Percentiles rank a stretch among this genome's conserved stretches.
Evolutionary conservation across 345 rosid genomes (phyloP).

Genomic region (Gossypium australe): DNA sequence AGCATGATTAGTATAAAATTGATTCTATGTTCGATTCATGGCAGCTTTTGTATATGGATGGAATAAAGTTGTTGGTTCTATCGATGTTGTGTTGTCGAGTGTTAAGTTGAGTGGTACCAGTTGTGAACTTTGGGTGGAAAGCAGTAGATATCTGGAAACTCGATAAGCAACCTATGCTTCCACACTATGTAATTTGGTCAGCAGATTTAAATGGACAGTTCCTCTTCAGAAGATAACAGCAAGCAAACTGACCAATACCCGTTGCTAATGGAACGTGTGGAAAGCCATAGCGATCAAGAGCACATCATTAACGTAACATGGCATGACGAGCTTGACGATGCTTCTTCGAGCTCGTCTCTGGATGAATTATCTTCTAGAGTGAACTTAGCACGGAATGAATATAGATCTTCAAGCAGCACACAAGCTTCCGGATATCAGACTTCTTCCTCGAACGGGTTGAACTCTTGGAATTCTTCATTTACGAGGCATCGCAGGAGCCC

Average conservation of each 20-base stretch:
- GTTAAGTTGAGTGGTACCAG: slow-evolving; percentile 12
- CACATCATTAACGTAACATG: slow-evolving; percentile 54
- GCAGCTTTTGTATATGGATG: slow-evolving; percentile 16
- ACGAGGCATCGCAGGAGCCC: slow-evolving; percentile 58
- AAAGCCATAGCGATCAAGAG: slow-evolving; percentile 28
- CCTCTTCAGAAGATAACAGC: slow-evolving; percentile 35
- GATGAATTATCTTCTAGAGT: slow-evolving; percentile 29
- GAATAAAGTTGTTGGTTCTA: background rate
- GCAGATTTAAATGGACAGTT: slow-evolving; percentile 51
- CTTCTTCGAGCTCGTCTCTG: slow-evolving; percentile 44
- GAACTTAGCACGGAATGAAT: slow-evolving; percentile 28
- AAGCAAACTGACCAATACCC: slow-evolving; percentile 43
- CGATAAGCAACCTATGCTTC: slow-evolving; percentile 20
- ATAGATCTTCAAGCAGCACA: slow-evolving; percentile 25
- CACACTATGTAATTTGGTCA: slow-evolving; percentile 18
- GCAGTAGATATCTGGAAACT: slow-evolving; percentile 9
- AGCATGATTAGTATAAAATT: background rate
- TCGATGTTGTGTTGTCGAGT: slow-evolving; percentile 11
- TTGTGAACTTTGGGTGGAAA: slow-evolving; percentile 2
- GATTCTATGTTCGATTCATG: slow-evolving; percentile 1
- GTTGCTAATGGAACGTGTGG: slow-evolving; percentile 59
- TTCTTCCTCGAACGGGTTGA: slow-evolving; percentile 32
- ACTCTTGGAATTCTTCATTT: slow-evolving; percentile 30
- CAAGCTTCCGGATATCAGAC: slow-evolving; percentile 24
- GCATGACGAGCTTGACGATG: slow-evolving; percentile 34